Percentiles rank a stretch among this genome's conserved stretches.
phyloP scores from a whole-genome alignment of 164 flowering plant genomes.

The Nelumbo lutea region DNA sequence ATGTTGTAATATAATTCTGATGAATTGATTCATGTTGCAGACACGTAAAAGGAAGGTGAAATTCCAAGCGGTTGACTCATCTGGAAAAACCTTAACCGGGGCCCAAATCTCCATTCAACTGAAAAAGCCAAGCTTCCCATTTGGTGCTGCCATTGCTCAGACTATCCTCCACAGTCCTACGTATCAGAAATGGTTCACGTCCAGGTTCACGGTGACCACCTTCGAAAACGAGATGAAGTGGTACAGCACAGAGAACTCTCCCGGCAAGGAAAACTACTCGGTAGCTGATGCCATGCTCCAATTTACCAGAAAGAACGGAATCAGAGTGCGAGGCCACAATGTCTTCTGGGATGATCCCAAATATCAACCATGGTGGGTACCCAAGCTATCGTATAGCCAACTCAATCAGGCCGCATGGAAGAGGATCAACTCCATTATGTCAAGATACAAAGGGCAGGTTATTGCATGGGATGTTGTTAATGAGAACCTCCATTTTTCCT shows the following conservation, averaged over 20 bases:
- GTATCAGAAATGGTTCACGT: constrained; percentile 56
- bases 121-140: constrained; percentile 33
- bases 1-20: too few species aligned
- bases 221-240: constrained; percentile 78
- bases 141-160: constrained; percentile 45
- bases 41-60: constrained; percentile 33
- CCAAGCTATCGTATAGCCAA: constrained; percentile 11
- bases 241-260: constrained; percentile 44
- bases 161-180: constrained; percentile 42
- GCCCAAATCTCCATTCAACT: constrained; percentile 32
- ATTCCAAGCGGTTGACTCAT: constrained; percentile 32
- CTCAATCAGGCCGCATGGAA: constrained; percentile 21
- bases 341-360: constrained; percentile 46
- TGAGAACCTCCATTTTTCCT: constrained; percentile 57
- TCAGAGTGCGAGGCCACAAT: constrained; percentile 54
- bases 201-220: constrained; percentile 47
- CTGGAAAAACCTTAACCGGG: constrained; percentile 33
- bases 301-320: constrained; percentile 28
- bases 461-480: constrained; percentile 86
- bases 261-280: constrained; percentile 50
- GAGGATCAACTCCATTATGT: constrained; percentile 43
- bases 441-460: constrained; percentile 47
- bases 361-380: constrained; percentile 46
- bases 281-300: constrained; percentile 48
- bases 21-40: constrained; percentile 19